These are phyloP conservation scores for Fusarium sp. DNA, from an alignment of 2,329 filamentous ascomycete genomes.

Conservation along the genomic window DNA sequence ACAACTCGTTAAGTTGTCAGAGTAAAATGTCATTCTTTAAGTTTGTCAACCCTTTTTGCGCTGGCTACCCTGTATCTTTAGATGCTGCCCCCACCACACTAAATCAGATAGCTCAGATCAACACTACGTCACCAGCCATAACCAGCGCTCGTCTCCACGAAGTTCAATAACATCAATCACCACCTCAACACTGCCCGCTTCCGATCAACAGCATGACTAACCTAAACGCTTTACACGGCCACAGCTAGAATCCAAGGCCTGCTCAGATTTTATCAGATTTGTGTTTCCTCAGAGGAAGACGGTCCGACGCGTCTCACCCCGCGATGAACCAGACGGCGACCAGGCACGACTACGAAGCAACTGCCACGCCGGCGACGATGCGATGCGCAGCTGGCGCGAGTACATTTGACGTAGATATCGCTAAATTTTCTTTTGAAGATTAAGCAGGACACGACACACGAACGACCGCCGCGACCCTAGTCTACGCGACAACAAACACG, in stretches of 20 bases:
- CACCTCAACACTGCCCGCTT: not conserved
- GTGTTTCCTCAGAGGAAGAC: not conserved
- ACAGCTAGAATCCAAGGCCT: not conserved
- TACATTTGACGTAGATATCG: too few relatives aligned
- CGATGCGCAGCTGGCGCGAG: too few relatives aligned
- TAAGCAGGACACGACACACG: not conserved
- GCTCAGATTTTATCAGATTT: not conserved
- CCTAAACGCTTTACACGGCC: not conserved
- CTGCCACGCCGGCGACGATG: too few relatives aligned
- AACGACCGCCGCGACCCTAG: not conserved
- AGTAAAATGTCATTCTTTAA: not conserved
- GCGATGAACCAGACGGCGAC: not conserved
- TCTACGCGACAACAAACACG: not conserved
- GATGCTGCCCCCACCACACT: too few relatives aligned
- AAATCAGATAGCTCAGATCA: not conserved
- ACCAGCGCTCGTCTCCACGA: not conserved
- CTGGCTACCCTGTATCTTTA: not conserved
- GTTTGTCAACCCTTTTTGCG: not conserved
- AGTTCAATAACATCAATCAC: not conserved
- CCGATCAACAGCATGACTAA: not conserved
- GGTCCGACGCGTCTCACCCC: not conserved
- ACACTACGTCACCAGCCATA: not conserved
- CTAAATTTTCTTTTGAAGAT: accelerated
- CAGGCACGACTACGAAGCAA: too few relatives aligned
- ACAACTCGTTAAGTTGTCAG: too few relatives aligned